Evolutionary conservation across 139 green algal species (phyloP).

Genomic region (Micractinium conductrix): DNA sequence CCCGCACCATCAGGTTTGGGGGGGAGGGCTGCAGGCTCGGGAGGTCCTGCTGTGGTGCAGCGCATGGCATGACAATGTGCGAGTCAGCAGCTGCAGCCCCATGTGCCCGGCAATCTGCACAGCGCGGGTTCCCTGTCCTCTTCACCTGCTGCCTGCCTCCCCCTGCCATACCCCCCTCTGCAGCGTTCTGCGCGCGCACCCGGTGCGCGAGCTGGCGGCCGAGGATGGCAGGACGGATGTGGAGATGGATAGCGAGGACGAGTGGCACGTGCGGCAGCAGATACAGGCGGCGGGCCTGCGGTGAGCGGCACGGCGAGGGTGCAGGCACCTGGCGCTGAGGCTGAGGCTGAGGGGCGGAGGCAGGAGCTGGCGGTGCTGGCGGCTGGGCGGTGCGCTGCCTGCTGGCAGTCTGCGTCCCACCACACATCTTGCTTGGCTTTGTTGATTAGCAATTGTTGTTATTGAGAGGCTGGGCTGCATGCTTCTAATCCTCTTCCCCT

Average conservation of each 20-base stretch:
- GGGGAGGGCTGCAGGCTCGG: too few species aligned
- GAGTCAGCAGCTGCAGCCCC: too few species aligned
- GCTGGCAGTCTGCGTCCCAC: too few species aligned
- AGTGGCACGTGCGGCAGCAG: slow-evolving; percentile 47
- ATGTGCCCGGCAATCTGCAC: neutral
- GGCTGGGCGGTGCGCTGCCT: neutral
- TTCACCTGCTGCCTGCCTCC: neutral
- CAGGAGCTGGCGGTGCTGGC: neutral
- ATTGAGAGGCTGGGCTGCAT: too few species aligned
- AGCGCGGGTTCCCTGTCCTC: neutral
- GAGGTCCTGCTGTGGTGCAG: too few species aligned
- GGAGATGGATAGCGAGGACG: slow-evolving; percentile 79
- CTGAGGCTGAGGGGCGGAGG: too few species aligned
- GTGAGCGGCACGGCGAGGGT: neutral
- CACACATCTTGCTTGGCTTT: too few species aligned
- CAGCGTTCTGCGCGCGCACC: slow-evolving; percentile 51
- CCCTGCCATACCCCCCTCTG: neutral
- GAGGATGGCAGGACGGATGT: slow-evolving; percentile 66
- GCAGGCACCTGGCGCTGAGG: neutral
- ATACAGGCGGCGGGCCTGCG: slow-evolving; percentile 15
- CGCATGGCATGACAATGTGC: neutral
- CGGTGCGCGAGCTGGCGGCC: slow-evolving; percentile 56
- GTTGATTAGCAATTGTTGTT: too few species aligned
- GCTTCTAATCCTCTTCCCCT: too few species aligned
- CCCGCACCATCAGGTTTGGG: slow-evolving; percentile 40